phyloP scores from a whole-genome alignment of 2,329 filamentous ascomycete species.

The Penicillium corylophilum region DNA sequence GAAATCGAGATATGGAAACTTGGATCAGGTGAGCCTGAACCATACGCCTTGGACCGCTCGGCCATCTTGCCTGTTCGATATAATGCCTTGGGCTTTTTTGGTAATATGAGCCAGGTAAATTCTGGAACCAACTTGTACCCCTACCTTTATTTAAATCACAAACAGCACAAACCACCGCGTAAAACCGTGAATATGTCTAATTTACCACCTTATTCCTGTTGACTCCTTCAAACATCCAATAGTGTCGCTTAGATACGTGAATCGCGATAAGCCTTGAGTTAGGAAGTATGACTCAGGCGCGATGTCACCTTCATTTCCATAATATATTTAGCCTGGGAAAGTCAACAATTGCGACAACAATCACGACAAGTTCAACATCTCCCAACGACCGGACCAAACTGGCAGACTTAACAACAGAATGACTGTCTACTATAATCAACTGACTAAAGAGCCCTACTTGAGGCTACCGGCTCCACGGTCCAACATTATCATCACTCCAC shows the following conservation, averaged over 20 bases:
- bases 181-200: not conserved
- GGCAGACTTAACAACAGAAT: conserved; percentile 9
- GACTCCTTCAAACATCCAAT: not conserved
- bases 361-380: too few relatives aligned
- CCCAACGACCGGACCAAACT: not conserved
- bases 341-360: too few relatives aligned
- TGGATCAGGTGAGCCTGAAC: conserved; percentile 25
- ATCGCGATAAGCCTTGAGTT: not conserved
- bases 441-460: conserved; percentile 26
- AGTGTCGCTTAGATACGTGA: not conserved
- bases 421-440: conserved; percentile 14
- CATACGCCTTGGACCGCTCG: conserved; percentile 33
- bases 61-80: conserved; percentile 28
- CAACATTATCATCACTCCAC: conserved; percentile 29
- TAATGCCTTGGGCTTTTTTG: not conserved
- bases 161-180: not conserved
- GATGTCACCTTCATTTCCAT: not conserved
- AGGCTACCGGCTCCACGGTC: conserved; percentile 23
- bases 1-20: conserved; percentile 21
- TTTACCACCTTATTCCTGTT: not conserved
- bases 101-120: too few relatives aligned
- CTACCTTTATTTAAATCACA: too few relatives aligned
- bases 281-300: not conserved
- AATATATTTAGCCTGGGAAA: not conserved
- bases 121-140: too few relatives aligned